phyloP scores from a whole-genome alignment of 768 basidiomycete species.

The Amylocystis lapponica region DNA sequence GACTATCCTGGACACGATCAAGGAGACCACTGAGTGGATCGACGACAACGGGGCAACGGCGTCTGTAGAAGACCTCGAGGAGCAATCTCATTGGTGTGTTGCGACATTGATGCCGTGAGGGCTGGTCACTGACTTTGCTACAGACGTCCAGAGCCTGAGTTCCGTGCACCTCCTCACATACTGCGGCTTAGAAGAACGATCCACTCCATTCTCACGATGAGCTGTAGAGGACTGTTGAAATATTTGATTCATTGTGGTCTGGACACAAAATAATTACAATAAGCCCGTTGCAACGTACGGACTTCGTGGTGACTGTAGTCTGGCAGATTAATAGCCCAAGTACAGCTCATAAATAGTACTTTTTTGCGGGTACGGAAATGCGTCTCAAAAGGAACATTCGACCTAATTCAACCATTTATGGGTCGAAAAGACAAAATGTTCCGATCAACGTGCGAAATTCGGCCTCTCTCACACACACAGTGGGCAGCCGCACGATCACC shows the following conservation, averaged over 20 bases:
- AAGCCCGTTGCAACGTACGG: background rate
- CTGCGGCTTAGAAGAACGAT: conserved; percentile 33
- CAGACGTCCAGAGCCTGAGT: conserved; percentile 60
- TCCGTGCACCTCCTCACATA: conserved; percentile 85
- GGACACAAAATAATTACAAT: conserved; percentile 1
- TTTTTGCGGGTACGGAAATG: too few species aligned
- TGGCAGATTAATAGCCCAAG: too few species aligned
- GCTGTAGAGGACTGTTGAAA: conserved; percentile 25
- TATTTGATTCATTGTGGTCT: too few species aligned
- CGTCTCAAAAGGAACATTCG: too few species aligned
- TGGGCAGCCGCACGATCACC: too few species aligned
- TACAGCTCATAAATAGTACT: too few species aligned
- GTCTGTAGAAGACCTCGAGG: conserved; percentile 84
- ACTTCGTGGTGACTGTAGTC: too few species aligned
- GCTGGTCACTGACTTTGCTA: conserved; percentile 15
- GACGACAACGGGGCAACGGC: conserved; percentile 78
- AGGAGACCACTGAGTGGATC: conserved; percentile 91
- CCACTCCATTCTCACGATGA: conserved; percentile 39
- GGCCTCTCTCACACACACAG: too few species aligned
- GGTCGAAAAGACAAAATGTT: too few species aligned
- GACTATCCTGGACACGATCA: conserved; percentile 73
- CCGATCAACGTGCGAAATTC: too few species aligned
- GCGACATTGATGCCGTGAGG: too few species aligned
- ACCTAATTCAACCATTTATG: too few species aligned
- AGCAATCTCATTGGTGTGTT: conserved; percentile 60